These are phyloP conservation scores for Diatrype stigma DNA, from an alignment of 2,329 filamentous ascomycete species.

Conservation along the genomic window DNA sequence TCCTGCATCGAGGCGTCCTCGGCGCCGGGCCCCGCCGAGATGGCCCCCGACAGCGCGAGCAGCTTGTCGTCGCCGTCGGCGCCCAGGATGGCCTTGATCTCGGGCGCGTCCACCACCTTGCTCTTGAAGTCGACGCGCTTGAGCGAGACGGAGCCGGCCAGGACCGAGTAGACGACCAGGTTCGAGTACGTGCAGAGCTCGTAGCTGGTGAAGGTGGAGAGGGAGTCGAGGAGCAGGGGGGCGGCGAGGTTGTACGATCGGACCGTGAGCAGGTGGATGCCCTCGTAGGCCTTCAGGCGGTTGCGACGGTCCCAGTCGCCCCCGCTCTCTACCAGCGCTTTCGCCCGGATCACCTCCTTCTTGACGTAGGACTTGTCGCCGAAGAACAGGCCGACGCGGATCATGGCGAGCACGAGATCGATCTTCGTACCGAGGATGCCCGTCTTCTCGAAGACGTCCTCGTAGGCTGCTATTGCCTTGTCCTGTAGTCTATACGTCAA, in stretches of 20 bases:
- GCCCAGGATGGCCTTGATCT: constrained; percentile 95
- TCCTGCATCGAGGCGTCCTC: constrained; percentile 71
- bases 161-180: constrained; percentile 90
- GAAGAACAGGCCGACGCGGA: constrained; percentile 93
- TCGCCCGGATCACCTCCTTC: constrained; percentile 88
- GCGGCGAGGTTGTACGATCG: constrained; percentile 88
- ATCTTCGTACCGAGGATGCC: constrained; percentile 95
- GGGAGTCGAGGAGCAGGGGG: constrained; percentile 88
- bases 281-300: constrained; percentile 97
- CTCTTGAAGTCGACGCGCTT: constrained; percentile 99
- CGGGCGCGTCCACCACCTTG: constrained; percentile 96
- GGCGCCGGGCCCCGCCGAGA: constrained; percentile 76
- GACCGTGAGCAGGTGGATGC: constrained; percentile 85
- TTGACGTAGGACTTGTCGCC: constrained; percentile 88
- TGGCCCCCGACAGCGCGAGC: constrained; percentile 71
- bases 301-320: constrained; percentile 99
- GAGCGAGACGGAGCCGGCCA: constrained; percentile 88
- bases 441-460: constrained; percentile 95
- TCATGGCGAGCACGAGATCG: constrained; percentile 92
- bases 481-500: constrained; percentile 57
- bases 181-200: constrained; percentile 96
- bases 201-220: constrained; percentile 98
- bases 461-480: constrained; percentile 87
- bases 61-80: constrained; percentile 79
- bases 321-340: constrained; percentile 84